phyloP scores from a whole-genome alignment of 305 asterid genomes.

The Caryopteris hybrid region DNA sequence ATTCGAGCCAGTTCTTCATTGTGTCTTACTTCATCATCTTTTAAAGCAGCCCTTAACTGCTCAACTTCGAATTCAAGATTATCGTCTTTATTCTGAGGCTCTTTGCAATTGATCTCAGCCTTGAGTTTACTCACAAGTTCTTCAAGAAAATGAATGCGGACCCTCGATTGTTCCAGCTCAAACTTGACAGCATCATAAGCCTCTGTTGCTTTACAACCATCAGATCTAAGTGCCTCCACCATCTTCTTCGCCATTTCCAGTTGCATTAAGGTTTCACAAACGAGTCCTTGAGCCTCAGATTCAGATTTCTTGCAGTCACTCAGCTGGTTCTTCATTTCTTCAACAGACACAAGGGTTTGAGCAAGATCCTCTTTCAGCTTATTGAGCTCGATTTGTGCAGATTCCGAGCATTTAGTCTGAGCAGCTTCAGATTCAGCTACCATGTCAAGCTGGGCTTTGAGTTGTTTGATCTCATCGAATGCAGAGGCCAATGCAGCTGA shows the following conservation, averaged over 20 bases:
- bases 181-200: slow-evolving; percentile 34
- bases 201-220: slow-evolving; percentile 47
- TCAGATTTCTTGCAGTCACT: slow-evolving; percentile 54
- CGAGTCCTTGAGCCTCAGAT: slow-evolving; percentile 44
- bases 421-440: slow-evolving; percentile 44
- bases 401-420: slow-evolving; percentile 35
- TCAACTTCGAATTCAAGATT: slow-evolving; percentile 34
- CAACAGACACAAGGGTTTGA: slow-evolving; percentile 40
- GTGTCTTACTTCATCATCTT: slow-evolving; percentile 37
- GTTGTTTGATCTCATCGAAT: slow-evolving; percentile 47
- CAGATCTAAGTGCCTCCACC: slow-evolving; percentile 47
- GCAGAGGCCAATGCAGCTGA: slow-evolving; percentile 52
- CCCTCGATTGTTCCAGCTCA: slow-evolving; percentile 64
- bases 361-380: slow-evolving; percentile 45
- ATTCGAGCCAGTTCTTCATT: slow-evolving; percentile 35
- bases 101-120: slow-evolving; percentile 15
- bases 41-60: slow-evolving; percentile 35
- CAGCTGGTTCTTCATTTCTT: slow-evolving; percentile 55
- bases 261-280: slow-evolving; percentile 54
- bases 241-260: slow-evolving; percentile 61
- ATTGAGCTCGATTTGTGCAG: slow-evolving; percentile 39
- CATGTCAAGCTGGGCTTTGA: slow-evolving; percentile 47
- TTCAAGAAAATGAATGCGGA: slow-evolving; percentile 46
- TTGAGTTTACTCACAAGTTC: slow-evolving; percentile 46
- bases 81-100: not conserved